Evolutionary conservation across 768 basidiomycete genomes (phyloP).

Genomic region (Floccularia luteovirens): DNA sequence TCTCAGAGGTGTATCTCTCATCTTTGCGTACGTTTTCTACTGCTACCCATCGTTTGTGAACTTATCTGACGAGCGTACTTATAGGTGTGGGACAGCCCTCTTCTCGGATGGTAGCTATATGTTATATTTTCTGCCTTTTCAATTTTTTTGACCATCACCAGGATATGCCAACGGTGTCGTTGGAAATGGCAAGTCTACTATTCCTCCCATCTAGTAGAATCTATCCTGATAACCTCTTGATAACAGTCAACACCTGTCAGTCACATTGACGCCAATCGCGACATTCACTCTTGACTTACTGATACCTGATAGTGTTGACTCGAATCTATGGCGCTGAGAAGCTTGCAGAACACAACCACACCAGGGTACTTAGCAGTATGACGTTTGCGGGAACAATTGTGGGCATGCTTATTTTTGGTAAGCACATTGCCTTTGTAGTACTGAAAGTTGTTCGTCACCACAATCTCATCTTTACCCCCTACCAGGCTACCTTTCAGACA

Average conservation of each 20-base stretch:
- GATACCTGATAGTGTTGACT: constrained; percentile 43
- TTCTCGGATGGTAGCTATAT: constrained; percentile 68
- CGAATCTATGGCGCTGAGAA: constrained; percentile 59
- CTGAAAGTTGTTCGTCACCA: background rate
- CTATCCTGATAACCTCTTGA: background rate
- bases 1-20: constrained; percentile 61
- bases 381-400: constrained; percentile 84
- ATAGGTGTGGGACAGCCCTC: constrained; percentile 78
- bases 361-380: constrained; percentile 56
- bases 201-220: background rate
- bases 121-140: background rate
- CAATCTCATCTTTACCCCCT: background rate
- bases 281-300: background rate
- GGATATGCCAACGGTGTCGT: constrained; percentile 81
- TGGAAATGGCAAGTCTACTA: constrained; percentile 51
- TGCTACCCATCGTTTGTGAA: background rate
- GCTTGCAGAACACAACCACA: constrained; percentile 48
- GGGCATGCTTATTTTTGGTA: constrained; percentile 76
- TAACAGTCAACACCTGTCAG: constrained; percentile 62
- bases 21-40: constrained; percentile 62
- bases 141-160: constrained; percentile 16
- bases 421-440: constrained; percentile 4
- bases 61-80: constrained; percentile 1
- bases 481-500: constrained; percentile 69
- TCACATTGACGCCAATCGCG: constrained; percentile 7